Conservation (phyloP, 1,284 basidiomycete genomes). For the Omphalotus olearius region DNA sequence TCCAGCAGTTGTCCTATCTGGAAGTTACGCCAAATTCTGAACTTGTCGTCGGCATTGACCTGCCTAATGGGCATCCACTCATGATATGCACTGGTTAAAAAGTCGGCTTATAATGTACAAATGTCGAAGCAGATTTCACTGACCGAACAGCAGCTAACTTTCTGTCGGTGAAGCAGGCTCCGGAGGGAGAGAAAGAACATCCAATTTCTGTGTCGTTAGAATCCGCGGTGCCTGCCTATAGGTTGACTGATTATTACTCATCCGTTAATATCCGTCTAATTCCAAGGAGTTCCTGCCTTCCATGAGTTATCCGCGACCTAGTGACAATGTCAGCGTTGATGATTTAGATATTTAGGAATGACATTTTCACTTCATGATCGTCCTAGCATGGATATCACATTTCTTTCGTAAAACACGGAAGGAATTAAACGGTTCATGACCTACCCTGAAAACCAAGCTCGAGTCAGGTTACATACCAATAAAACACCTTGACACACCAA, state of each 20-base stretch:
- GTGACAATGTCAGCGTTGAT: neutral
- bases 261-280: neutral
- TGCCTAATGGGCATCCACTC: constrained; percentile 72
- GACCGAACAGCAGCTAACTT: constrained; percentile 53
- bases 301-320: constrained; percentile 60
- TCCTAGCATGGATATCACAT: constrained; percentile 30
- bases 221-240: constrained; percentile 47
- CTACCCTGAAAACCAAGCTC: too few species aligned
- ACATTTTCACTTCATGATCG: constrained; percentile 45
- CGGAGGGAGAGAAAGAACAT: constrained; percentile 51
- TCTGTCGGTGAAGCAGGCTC: constrained; percentile 58
- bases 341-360: neutral
- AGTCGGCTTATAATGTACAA: neutral
- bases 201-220: constrained; percentile 57
- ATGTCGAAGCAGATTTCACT: neutral
- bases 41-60: constrained; percentile 54
- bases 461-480: neutral
- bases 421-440: neutral
- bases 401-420: too few species aligned
- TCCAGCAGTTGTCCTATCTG: constrained; percentile 59
- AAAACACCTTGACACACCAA: constrained; percentile 33
- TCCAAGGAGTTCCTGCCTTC: constrained; percentile 32
- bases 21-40: constrained; percentile 68
- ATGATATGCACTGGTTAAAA: constrained; percentile 47
- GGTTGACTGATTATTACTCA: neutral